Evolutionary conservation across 1,284 basidiomycete species (phyloP), one percentile per base, ranked within the genome.

Genomic region (Ustilago nuda): DNA sequence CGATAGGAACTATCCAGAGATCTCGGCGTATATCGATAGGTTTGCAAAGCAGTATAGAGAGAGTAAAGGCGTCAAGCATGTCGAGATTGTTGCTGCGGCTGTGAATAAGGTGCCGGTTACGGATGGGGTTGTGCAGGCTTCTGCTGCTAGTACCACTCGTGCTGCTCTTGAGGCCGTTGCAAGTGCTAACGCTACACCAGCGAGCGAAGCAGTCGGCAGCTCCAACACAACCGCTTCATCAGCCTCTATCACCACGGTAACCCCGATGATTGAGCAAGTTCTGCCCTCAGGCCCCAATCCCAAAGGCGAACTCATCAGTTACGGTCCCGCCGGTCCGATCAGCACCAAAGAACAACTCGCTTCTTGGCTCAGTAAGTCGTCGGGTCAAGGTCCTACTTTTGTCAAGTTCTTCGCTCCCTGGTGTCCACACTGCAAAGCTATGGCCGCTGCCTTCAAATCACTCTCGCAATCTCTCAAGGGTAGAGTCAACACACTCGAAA

Each of bases 331-430:
- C 0, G 66, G 65, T 6, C 60, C 70, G 30, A 53, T 85, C 37
- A 58, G 68, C 30, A 78, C 68, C 39, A 39, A 63, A 3, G 73
- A 72, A n/a, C 58, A 73, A 11, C 71, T 85, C n/a, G 59, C 70
- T 36, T 37, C 60, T 15, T 82, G 69, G 65, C 74, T 85, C 37
- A 70, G 63, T 46, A 56, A 72, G n/a, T 72, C 78, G 4, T 72
- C 65, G 8, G 78, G 79, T 15, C 75, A 80, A 50, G 82, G 82
- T 35, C 65, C 80, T 7, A 78, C 76, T 9, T 83, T 85, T 56
- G 82, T 85, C 66, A 85, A 84, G 52, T 85, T 84, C 60, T 84
- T 78, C 50, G 82, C 81, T n/a, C 81, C 84, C 1, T 84, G 82
- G 80, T 85, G 84, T 54, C 84, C 83, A 11, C 84, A 85, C 59